Evolutionary conservation across 768 basidiomycete species (phyloP).

Genomic region (Russula griseocarnosa): DNA sequence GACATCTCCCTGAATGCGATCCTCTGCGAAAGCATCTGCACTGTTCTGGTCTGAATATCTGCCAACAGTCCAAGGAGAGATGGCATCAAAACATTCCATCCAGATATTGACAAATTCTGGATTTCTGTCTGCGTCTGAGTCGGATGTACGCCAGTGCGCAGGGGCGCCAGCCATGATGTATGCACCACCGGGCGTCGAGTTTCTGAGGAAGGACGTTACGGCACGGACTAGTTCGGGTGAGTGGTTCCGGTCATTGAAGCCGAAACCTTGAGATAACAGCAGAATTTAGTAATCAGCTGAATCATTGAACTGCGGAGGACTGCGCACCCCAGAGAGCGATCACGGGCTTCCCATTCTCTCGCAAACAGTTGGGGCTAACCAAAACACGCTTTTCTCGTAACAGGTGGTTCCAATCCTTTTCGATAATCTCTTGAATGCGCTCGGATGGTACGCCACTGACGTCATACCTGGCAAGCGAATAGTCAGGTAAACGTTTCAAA

Average conservation of each 20-base stretch:
- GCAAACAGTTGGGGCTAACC: constrained; percentile 69
- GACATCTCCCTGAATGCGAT: constrained; percentile 60
- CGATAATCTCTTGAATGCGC: constrained; percentile 60
- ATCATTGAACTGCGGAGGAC: background rate
- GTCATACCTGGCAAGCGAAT: constrained; percentile 59
- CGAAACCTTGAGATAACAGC: constrained; percentile 50
- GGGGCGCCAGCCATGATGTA: constrained; percentile 72
- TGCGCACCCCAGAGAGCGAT: constrained; percentile 65
- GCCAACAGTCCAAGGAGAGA: constrained; percentile 82
- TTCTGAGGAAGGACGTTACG: constrained; percentile 55
- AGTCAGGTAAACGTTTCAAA: background rate
- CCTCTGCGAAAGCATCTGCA: constrained; percentile 59
- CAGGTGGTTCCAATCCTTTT: constrained; percentile 73
- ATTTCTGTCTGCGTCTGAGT: constrained; percentile 65
- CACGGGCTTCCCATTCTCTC: constrained; percentile 65
- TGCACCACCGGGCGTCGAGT: constrained; percentile 63
- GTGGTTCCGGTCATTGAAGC: constrained; percentile 58
- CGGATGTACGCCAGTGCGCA: constrained; percentile 69
- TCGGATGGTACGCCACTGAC: constrained; percentile 72
- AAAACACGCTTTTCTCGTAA: constrained; percentile 56
- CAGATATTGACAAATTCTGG: constrained; percentile 64
- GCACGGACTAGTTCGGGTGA: constrained; percentile 55
- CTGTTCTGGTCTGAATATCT: constrained; percentile 57
- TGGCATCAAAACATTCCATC: constrained; percentile 73
- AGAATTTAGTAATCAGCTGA: constrained; percentile 4